Conservation (phyloP, 208 protist species). For the Trypanosoma boissoni region DNA sequence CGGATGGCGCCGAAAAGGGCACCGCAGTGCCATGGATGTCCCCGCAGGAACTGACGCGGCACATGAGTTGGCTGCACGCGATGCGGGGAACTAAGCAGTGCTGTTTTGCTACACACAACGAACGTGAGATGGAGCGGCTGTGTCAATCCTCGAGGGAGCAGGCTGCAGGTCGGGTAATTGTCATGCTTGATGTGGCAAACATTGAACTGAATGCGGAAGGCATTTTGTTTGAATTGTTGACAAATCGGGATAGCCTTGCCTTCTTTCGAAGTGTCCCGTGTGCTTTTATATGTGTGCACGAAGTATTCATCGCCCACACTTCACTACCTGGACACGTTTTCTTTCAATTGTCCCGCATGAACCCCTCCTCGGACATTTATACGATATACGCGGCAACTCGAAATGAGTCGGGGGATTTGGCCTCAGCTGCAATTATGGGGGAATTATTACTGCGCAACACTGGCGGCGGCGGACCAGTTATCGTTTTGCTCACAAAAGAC, state of each 20-base stretch:
- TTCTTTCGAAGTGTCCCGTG: slow-evolving; percentile 43
- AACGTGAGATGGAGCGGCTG: slow-evolving; percentile 28
- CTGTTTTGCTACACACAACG: slow-evolving; percentile 54
- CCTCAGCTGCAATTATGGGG: slow-evolving; percentile 39
- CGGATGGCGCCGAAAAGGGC: background rate
- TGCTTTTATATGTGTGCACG: slow-evolving; percentile 58
- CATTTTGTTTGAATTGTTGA: slow-evolving; percentile 40
- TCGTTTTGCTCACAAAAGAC: slow-evolving; percentile 70
- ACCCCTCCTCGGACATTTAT: slow-evolving; percentile 65
- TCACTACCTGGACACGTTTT: slow-evolving; percentile 47
- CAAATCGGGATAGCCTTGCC: slow-evolving; percentile 22
- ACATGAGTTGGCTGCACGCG: slow-evolving; percentile 65
- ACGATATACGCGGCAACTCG: slow-evolving; percentile 57
- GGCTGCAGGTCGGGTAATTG: slow-evolving; percentile 39
- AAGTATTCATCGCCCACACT: slow-evolving; percentile 73
- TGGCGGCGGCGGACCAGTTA: slow-evolving; percentile 33
- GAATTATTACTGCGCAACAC: slow-evolving; percentile 31
- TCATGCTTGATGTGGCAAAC: slow-evolving; percentile 76
- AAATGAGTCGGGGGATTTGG: slow-evolving; percentile 67
- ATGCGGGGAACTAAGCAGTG: slow-evolving; percentile 36
- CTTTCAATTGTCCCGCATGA: slow-evolving; percentile 60
- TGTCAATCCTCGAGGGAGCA: slow-evolving; percentile 12
- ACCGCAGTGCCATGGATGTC: slow-evolving; percentile 23
- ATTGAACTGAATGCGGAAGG: slow-evolving; percentile 40
- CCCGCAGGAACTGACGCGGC: slow-evolving; percentile 45